These are phyloP conservation scores for Trichosporon sp. DNA, from an alignment of 1,284 basidiomycete genomes.

Conservation along the genomic window DNA sequence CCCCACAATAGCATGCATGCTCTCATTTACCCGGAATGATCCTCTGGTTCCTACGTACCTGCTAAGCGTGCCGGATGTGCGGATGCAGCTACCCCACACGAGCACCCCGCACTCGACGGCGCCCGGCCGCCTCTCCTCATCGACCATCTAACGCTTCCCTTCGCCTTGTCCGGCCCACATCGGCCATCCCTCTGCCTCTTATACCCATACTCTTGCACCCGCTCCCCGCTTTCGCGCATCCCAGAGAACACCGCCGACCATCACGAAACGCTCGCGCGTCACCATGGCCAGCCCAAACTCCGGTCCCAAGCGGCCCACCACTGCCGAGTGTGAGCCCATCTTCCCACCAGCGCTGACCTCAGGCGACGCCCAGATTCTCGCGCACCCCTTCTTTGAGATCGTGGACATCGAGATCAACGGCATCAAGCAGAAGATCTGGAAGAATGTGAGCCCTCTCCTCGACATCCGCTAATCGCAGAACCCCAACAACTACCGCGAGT, in stretches of 20 bases:
- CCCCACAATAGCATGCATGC: neutral
- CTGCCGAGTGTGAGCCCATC: conserved; percentile 2
- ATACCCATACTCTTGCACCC: neutral
- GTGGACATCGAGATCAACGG: conserved; percentile 30
- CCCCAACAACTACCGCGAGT: conserved; percentile 33
- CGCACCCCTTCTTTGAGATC: conserved; percentile 39
- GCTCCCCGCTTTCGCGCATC: neutral
- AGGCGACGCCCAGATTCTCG: conserved; percentile 33
- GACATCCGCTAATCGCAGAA: conserved; percentile 19
- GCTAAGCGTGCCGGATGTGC: no score
- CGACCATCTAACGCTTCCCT: neutral
- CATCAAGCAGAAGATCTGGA: conserved; percentile 30
- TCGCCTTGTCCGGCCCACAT: neutral
- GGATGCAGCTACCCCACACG: neutral
- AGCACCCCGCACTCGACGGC: neutral
- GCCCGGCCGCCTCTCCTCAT: neutral
- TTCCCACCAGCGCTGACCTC: neutral
- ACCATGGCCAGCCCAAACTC: neutral
- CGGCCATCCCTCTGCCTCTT: neutral
- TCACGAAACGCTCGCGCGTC: neutral
- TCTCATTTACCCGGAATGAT: no score
- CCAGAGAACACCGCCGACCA: neutral
- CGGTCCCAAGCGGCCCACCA: neutral
- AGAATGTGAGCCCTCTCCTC: conserved; percentile 28
- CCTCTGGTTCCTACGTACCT: no score